Evolutionary conservation across 306 rosid species (phyloP), one percentile per base, ranked within the genome.

Genomic region (Lathyrus aphaca): DNA sequence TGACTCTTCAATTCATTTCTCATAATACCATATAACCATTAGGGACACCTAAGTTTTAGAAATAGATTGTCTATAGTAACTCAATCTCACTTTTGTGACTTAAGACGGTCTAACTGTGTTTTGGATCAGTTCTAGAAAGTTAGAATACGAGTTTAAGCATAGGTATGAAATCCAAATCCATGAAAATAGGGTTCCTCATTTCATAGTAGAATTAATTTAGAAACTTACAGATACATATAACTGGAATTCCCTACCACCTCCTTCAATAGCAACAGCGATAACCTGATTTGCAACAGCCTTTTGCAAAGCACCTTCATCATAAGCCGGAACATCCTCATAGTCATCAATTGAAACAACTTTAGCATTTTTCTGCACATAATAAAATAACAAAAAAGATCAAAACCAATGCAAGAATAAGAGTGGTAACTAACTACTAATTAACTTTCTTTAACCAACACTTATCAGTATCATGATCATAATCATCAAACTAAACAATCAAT

Each of bases 181-280:
- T 11, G 13, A 55, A 55, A 5, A 6, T 12, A 10, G 10, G 6
- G 18, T 27, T 51, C 8, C 12, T 5, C 1, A 15, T 2, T 16
- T 15, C 10, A 7, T 5, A 14, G 16, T 18, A 15, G 29, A 74
- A 5, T n/a, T 8, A 17, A 58, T 1, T 11, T 3, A 58, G 54
- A 55, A 62, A 77, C 86, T 77, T 88, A 89, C 99, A 15, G 86
- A 86, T 1, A 7, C 16, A 75, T 95, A 95, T 13, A 95, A 77
- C 82, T 95, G 99, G 81, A 91, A 95, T 58, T 58, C 90, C 89
- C 92, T 82, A 80, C 99, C 99, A 3, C 95, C 97, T 63, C 84
- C 99, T 89, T 95, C 99, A 73, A 95, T 74, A 58, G 99, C 96
- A 30, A 95, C 82, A 1, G 85, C 77, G 4, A 95, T 68, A 0